A percentile compares a stretch with the other conserved stretches of the same genome.
Conservation (phyloP, 805 yeast genomes). For the Komagataella pastoris region DNA sequence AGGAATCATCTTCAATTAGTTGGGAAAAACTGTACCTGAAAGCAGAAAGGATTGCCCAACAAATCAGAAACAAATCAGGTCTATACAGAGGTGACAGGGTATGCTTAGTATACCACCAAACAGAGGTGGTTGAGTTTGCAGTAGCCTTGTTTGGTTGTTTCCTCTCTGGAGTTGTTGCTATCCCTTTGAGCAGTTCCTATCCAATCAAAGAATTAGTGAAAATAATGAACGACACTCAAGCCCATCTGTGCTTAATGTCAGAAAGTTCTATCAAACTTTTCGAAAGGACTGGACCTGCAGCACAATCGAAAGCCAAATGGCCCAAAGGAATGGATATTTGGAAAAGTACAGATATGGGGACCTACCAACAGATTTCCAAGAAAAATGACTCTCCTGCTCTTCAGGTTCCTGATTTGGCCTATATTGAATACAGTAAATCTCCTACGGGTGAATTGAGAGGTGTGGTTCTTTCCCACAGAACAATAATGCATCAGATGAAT, state of each 20-base stretch:
- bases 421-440: constrained; percentile 82
- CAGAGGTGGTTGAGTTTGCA: constrained; percentile 75
- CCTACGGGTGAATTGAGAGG: constrained; percentile 90
- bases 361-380: constrained; percentile 42
- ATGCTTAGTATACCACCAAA: constrained; percentile 67
- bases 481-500: constrained; percentile 80
- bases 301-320: constrained; percentile 42
- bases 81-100: constrained; percentile 76
- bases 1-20: constrained; percentile 58
- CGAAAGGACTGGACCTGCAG: constrained; percentile 41
- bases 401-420: constrained; percentile 76
- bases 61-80: constrained; percentile 53
- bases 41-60: constrained; percentile 82
- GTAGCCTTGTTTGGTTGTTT: constrained; percentile 86
- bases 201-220: constrained; percentile 57
- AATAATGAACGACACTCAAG: constrained; percentile 59
- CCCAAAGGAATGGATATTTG: constrained; percentile 64
- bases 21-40: constrained; percentile 84
- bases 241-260: constrained; percentile 69
- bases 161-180: constrained; percentile 87
- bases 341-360: constrained; percentile 82
- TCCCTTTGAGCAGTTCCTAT: constrained; percentile 73
- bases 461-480: constrained; percentile 82
- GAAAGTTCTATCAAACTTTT: constrained; percentile 66
- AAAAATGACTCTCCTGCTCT: constrained; percentile 48